These are phyloP conservation scores for Mortierella hygrophila DNA, from an alignment of 192 early-diverging fungal genomes.

Conservation along the genomic window DNA sequence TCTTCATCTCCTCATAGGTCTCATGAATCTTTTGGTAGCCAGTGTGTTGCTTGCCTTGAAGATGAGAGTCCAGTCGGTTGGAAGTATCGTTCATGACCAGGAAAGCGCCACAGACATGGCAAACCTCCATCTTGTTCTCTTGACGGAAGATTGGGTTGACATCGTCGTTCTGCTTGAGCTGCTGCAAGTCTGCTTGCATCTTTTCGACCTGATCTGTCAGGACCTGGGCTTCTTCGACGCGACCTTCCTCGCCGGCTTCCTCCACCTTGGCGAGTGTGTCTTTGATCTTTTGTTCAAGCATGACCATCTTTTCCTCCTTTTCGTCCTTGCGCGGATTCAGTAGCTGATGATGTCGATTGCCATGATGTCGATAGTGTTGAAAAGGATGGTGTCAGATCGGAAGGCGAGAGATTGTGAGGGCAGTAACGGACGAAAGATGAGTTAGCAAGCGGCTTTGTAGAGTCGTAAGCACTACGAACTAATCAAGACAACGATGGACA, in stretches of 20 bases:
- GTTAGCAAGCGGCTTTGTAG: background rate
- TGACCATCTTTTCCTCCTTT: conserved; percentile 83
- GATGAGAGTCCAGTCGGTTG: conserved; percentile 85
- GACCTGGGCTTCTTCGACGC: conserved; percentile 77
- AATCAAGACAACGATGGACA: background rate
- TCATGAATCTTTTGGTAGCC: conserved; percentile 85
- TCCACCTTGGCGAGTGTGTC: conserved; percentile 73
- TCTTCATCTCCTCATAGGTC: conserved; percentile 73
- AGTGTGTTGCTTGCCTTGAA: conserved; percentile 87
- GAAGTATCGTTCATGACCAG: conserved; percentile 87
- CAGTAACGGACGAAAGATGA: background rate
- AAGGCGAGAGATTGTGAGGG: background rate
- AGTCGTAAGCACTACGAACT: background rate
- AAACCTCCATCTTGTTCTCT: conserved; percentile 83
- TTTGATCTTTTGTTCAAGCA: conserved; percentile 86
- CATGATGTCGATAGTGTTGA: no score
- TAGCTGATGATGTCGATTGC: conserved; percentile 43
- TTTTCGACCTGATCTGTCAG: conserved; percentile 76
- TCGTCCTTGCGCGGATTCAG: conserved; percentile 78
- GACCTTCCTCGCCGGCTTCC: conserved; percentile 80
- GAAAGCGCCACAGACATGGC: conserved; percentile 88
- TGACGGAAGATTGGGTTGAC: conserved; percentile 76
- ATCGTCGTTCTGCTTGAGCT: conserved; percentile 60
- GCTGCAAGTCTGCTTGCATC: conserved; percentile 69
- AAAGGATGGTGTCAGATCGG: background rate